These are phyloP conservation scores for Candida saitoana DNA, from an alignment of 805 yeast genomes.

Conservation along the genomic window DNA sequence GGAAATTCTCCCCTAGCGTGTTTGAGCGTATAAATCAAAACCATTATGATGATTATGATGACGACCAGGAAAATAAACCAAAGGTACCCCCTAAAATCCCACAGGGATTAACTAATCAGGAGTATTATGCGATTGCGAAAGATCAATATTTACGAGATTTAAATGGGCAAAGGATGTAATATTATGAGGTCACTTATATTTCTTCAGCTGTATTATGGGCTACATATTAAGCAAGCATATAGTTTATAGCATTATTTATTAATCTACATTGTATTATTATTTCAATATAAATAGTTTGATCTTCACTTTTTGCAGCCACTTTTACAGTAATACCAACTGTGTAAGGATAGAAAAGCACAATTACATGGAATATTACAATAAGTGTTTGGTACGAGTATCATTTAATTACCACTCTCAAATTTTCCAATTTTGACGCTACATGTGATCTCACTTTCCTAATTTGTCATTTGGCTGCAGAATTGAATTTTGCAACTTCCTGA, in stretches of 20 bases:
- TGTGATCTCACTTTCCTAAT: neutral
- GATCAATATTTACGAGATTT: conserved; percentile 37
- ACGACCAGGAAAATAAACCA: conserved; percentile 31
- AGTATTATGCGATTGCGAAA: conserved; percentile 39
- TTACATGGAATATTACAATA: too few relatives aligned
- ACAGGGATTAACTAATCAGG: conserved; percentile 36
- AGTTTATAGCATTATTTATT: conserved; percentile 1
- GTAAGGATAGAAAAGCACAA: too few relatives aligned
- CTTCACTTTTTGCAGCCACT: neutral
- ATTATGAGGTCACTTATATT: neutral
- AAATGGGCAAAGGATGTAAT: conserved; percentile 28
- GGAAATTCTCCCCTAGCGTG: conserved; percentile 34
- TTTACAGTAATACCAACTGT: too few relatives aligned
- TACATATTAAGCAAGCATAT: conserved; percentile 1
- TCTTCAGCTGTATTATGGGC: neutral
- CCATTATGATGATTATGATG: conserved; percentile 10
- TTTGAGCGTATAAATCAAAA: conserved; percentile 25
- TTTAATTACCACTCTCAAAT: too few relatives aligned
- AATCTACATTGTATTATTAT: neutral
- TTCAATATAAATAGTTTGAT: neutral
- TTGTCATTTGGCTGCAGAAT: neutral
- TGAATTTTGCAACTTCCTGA: neutral
- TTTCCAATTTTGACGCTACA: too few relatives aligned
- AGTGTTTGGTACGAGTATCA: too few relatives aligned
- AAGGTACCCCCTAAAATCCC: conserved; percentile 44